A percentile compares a stretch with the other conserved stretches of the same genome.
These are phyloP conservation scores for Alloascoidea africana DNA, from an alignment of 805 yeast genomes.

Conservation along the genomic window DNA sequence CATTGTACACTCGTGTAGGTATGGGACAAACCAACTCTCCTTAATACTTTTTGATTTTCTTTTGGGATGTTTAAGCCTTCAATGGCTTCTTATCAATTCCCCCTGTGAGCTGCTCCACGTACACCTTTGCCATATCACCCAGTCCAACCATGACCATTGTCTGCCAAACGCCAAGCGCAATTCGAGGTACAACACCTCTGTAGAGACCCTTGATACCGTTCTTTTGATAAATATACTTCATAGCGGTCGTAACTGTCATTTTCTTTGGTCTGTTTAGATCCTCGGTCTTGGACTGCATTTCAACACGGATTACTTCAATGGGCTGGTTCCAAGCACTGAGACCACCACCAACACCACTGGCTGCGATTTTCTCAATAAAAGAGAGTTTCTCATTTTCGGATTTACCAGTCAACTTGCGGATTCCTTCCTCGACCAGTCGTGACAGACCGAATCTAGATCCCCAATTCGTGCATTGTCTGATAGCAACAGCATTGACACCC, in stretches of 20 bases:
- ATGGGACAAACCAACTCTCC: no score
- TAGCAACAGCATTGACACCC: conserved; percentile 82
- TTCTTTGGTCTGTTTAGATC: conserved; percentile 83
- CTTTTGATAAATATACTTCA: conserved; percentile 50
- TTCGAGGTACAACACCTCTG: conserved; percentile 79
- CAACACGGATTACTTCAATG: conserved; percentile 77
- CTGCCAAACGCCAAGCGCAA: conserved; percentile 80
- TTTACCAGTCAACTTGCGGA: conserved; percentile 40
- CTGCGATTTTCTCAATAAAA: conserved; percentile 53
- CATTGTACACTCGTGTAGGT: no score
- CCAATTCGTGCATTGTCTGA: conserved; percentile 86
- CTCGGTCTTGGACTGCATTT: conserved; percentile 68
- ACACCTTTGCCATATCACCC: conserved; percentile 63
- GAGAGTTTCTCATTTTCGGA: conserved; percentile 39
- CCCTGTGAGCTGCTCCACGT: conserved; percentile 34
- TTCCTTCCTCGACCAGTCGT: conserved; percentile 64
- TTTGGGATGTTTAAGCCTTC: no score
- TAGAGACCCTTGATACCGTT: conserved; percentile 68
- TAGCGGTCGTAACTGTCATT: conserved; percentile 48
- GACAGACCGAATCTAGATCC: conserved; percentile 78
- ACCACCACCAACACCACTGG: conserved; percentile 76
- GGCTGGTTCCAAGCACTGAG: conserved; percentile 85
- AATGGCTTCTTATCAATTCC: no score
- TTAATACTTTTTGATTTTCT: no score
- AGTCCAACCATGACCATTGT: conserved; percentile 82